Evolutionary conservation across 352 stramenopile species (phyloP), one percentile per base, ranked within the genome.

Genomic region (Pythium aphanidermatum): DNA sequence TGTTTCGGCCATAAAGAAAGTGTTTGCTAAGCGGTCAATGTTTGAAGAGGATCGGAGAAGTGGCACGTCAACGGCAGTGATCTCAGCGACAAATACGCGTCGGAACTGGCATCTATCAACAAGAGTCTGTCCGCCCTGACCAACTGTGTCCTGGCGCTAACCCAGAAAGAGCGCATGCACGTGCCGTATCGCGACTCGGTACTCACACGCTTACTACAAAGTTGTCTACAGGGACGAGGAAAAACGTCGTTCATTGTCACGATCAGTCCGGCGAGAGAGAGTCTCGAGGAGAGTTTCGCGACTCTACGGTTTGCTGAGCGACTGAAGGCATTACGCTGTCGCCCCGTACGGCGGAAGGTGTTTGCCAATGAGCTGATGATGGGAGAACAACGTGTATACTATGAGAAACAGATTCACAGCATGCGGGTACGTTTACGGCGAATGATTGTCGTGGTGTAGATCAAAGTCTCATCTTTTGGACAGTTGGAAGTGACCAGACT

Each of bases 131-230:
- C 77, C 6, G 70, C 74, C 4, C 44, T 90, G 21, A 83, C 77
- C n/a, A 82, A 83, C 48, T 90, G 77, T 31, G 72, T 90, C n/a
- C 36, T 84, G 23, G 71, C 74, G 24, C 67, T 90, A 4, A 77
- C 72, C 3, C 68, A 86, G 34, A 70, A 70, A 13, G 64, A 80
- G 19, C 68, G 65, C n/a, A 51, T 46, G 1, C 71, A 82, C 21
- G 51, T 85, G 5, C 74, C 74, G 27, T 90, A 74, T 28, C 77
- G 77, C 38, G 74, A 83, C 41, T 90, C 77, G 4, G 49, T 85
- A 9, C 63, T 90, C 30, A 90, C 74, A 23, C 65, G 77, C 5
- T 51, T 90, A 19, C 63, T 86, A 16, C 74, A 90, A 35, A 63
- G 66, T n/a, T 84, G 66, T 44, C 54, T 90, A 0, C 63, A 87